Evolutionary conservation across 108 stramenopile genomes (phyloP).

Genomic region (Cylindrotheca fusiformis): DNA sequence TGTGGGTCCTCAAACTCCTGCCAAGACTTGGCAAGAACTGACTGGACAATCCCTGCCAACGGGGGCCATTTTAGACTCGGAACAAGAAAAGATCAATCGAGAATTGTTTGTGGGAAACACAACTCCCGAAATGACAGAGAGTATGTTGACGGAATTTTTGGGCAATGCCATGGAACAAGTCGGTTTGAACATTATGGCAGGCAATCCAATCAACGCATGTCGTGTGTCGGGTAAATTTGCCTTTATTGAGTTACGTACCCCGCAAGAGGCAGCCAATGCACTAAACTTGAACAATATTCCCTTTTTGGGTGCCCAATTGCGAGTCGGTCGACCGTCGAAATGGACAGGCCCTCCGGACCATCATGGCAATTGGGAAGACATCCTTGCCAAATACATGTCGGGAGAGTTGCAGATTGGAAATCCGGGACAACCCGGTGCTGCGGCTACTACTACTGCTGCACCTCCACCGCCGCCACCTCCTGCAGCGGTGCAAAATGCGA

Average conservation of each 20-base stretch:
- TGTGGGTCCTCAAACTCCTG: slow-evolving; percentile 63
- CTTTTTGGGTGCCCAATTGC: slow-evolving; percentile 82
- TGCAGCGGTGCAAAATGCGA: slow-evolving; percentile 28
- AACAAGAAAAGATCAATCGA: slow-evolving; percentile 77
- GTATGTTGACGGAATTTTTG: slow-evolving; percentile 78
- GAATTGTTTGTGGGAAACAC: slow-evolving; percentile 95
- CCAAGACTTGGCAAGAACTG: slow-evolving; percentile 86
- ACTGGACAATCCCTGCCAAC: slow-evolving; percentile 75
- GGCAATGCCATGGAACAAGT: slow-evolving; percentile 87
- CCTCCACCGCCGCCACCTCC: slow-evolving; percentile 16
- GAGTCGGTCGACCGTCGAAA: slow-evolving; percentile 89
- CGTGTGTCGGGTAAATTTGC: slow-evolving; percentile 91
- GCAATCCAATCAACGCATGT: slow-evolving; percentile 84
- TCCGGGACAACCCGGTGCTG: slow-evolving; percentile 28
- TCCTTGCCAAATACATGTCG: slow-evolving; percentile 89
- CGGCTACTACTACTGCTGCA: slow-evolving; percentile 22
- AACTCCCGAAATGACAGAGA: slow-evolving; percentile 91
- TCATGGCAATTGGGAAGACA: slow-evolving; percentile 94
- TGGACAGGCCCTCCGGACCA: slow-evolving; percentile 84
- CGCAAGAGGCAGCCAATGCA: slow-evolving; percentile 86
- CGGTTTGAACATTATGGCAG: slow-evolving; percentile 71
- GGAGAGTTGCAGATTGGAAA: slow-evolving; percentile 63
- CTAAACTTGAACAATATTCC: slow-evolving; percentile 94
- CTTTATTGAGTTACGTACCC: slow-evolving; percentile 85
- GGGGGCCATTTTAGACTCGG: slow-evolving; percentile 49